A percentile compares a stretch with the other conserved stretches of the same genome.
Evolutionary conservation across 2,329 filamentous ascomycete genomes (phyloP).

Genomic region (Xylariaceae sp.): DNA sequence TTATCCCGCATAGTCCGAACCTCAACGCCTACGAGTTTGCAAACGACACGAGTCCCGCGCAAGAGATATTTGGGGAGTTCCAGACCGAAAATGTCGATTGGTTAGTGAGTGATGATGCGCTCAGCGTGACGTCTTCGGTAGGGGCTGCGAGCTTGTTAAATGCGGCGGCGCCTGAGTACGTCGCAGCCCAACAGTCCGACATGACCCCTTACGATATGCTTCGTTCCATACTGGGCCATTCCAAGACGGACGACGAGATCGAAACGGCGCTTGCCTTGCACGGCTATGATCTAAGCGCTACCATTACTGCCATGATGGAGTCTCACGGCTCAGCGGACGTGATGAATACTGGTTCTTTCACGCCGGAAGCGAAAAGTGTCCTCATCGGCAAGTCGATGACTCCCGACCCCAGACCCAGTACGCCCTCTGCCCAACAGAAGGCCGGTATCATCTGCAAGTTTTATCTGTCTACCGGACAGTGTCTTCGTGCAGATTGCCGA

Average conservation of each 20-base stretch:
- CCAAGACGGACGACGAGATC: slow-evolving; percentile 89
- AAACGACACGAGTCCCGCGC: slow-evolving; percentile 73
- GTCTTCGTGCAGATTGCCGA: slow-evolving; percentile 88
- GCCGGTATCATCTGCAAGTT: slow-evolving; percentile 95
- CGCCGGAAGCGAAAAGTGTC: slow-evolving; percentile 60
- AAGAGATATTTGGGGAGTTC: slow-evolving; percentile 85
- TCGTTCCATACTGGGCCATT: slow-evolving; percentile 85
- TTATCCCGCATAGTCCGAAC: slow-evolving; percentile 89
- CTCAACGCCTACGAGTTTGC: slow-evolving; percentile 93
- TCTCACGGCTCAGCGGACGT: slow-evolving; percentile 50
- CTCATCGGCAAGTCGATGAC: slow-evolving; percentile 88
- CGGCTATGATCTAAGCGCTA: slow-evolving; percentile 89
- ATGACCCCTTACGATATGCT: slow-evolving; percentile 99
- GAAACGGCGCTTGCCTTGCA: slow-evolving; percentile 85
- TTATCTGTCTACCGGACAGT: slow-evolving; percentile 92
- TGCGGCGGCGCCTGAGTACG: slow-evolving; percentile 76
- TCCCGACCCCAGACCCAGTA: slow-evolving; percentile 68
- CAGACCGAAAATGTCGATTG: slow-evolving; percentile 95
- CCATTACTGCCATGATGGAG: slow-evolving; percentile 85
- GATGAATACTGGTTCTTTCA: slow-evolving; percentile 38
- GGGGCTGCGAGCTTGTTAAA: slow-evolving; percentile 69
- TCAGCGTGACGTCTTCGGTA: slow-evolving; percentile 72
- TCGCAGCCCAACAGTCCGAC: slow-evolving; percentile 66
- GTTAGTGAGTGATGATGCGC: slow-evolving; percentile 85
- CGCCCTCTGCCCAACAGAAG: slow-evolving; percentile 72